Base-by-base conservation (phyloP, 768 basidiomycete species). In the Kwoniella mangroviensis region DNA sequence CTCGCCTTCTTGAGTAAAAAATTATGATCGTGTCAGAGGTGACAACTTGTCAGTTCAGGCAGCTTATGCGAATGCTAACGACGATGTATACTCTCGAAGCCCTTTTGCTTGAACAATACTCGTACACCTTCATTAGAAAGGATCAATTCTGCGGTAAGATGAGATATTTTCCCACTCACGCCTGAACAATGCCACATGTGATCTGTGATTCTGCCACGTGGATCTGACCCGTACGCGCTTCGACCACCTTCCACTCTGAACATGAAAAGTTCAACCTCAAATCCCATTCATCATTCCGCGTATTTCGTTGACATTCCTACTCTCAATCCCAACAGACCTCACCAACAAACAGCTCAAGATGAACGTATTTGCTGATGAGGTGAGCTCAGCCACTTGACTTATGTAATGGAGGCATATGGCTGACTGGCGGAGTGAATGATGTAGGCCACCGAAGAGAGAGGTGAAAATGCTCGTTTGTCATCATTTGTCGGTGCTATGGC, bases 401-500 rank as follows among this genome's bases (percentile, higher is more conserved):
- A 34, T 34, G 34, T 7, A 34, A 7, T 7, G 4, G 34, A 34
- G 6, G 34, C 0, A 7, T 34, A 7, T 34, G 4, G 34, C 34
- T 34, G 34, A 34, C 34, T 6, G 34, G 3, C 4, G 34, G 1
- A 7, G 0, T 34, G 34, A 34, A 34, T 7, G 6, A 34, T 34
- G 6, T 34, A 85, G 84, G 85, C 85, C 10, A 85, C 85, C 43
- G 85, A 98, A 85, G 96, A 98, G 85, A 92, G 94, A 83, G 94
- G 94, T 21, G 95, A 98, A 86, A 93, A 94, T 87, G 96, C 96
- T 82, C 93, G 96, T 84, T 90, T 99, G 74, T 94, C 94, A 3
- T 96, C 94, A 3, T 99, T 99, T 84, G 92, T 99, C 65, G 97
- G 97, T 42, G 96, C 97, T 6, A 89, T 97, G 75, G 97, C 97